Evolutionary conservation across 805 yeast genomes (phyloP).

Genomic region (Danielia oregonensis): DNA sequence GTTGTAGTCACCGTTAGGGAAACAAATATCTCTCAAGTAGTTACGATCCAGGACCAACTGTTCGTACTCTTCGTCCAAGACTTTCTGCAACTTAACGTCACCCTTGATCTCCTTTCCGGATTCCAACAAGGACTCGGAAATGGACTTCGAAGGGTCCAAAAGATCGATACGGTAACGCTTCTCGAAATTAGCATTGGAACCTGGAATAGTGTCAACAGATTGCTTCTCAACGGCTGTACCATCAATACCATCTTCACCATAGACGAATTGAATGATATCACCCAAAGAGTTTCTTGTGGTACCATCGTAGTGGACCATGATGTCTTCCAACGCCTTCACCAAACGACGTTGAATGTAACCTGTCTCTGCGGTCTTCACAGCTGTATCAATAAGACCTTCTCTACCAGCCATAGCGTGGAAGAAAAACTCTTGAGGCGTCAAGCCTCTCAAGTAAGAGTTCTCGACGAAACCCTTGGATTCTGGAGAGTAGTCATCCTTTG

Average conservation of each 20-base stretch:
- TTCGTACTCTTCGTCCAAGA: constrained; percentile 78
- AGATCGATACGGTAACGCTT: constrained; percentile 82
- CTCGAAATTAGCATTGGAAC: constrained; percentile 80
- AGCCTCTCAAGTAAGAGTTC: constrained; percentile 90
- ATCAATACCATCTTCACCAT: constrained; percentile 99
- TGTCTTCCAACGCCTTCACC: constrained; percentile 94
- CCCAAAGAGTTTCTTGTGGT: constrained; percentile 97
- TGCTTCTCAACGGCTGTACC: constrained; percentile 98
- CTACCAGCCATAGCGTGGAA: constrained; percentile 99
- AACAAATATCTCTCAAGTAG: constrained; percentile 73
- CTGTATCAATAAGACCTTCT: constrained; percentile 99
- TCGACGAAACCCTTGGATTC: constrained; percentile 97
- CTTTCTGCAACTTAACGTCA: constrained; percentile 75
- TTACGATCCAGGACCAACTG: constrained; percentile 76
- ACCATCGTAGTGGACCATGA: constrained; percentile 97
- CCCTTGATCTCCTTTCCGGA: constrained; percentile 90
- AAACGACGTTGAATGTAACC: constrained; percentile 98
- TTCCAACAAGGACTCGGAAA: constrained; percentile 74
- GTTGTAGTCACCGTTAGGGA: constrained; percentile 88
- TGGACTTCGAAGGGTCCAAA: constrained; percentile 58
- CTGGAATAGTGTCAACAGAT: constrained; percentile 92
- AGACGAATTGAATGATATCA: constrained; percentile 90
- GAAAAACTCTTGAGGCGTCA: constrained; percentile 93
- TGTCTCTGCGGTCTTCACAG: constrained; percentile 98
- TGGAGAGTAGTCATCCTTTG: constrained; percentile 97